Conservation (phyloP, 306 rosid genomes). For the Begonia loranthoides region DNA sequence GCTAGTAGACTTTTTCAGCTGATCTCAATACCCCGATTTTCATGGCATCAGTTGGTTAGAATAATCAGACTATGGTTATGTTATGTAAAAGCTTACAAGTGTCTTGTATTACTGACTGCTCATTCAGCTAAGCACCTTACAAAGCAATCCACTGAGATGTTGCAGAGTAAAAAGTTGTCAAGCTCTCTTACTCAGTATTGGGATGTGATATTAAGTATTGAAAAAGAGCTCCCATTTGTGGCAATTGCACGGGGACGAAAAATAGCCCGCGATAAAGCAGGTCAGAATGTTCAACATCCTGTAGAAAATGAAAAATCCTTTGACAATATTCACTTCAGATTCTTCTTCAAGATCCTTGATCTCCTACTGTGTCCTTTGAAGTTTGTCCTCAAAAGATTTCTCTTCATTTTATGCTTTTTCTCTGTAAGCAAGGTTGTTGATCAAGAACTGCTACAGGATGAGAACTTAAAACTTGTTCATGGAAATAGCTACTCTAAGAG, state of each 20-base stretch:
- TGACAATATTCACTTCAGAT: conserved; percentile 11
- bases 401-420: conserved; percentile 16
- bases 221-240: conserved; percentile 62
- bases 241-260: conserved; percentile 69
- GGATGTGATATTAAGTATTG: conserved; percentile 50
- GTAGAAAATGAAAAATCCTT: conserved; percentile 12
- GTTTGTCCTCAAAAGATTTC: conserved; percentile 18
- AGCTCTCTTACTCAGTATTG: conserved; percentile 38
- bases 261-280: conserved; percentile 71
- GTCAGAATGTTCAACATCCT: conserved; percentile 24
- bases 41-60: conserved; percentile 39
- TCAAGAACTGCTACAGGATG: conserved; percentile 27
- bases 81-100: conserved; percentile 61
- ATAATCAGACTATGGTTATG: conserved; percentile 52
- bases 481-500: conserved; percentile 23
- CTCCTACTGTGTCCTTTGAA: conserved; percentile 35
- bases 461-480: conserved; percentile 18
- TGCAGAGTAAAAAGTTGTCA: conserved; percentile 22
- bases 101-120: conserved; percentile 40
- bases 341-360: conserved; percentile 21
- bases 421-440: conserved; percentile 14
- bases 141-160: conserved; percentile 40
- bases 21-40: conserved; percentile 30
- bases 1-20: conserved; percentile 42
- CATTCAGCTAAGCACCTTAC: conserved; percentile 34